Evolutionary conservation across 2,329 filamentous ascomycete species (phyloP).

Genomic region (Aureobasidium pullulans): DNA sequence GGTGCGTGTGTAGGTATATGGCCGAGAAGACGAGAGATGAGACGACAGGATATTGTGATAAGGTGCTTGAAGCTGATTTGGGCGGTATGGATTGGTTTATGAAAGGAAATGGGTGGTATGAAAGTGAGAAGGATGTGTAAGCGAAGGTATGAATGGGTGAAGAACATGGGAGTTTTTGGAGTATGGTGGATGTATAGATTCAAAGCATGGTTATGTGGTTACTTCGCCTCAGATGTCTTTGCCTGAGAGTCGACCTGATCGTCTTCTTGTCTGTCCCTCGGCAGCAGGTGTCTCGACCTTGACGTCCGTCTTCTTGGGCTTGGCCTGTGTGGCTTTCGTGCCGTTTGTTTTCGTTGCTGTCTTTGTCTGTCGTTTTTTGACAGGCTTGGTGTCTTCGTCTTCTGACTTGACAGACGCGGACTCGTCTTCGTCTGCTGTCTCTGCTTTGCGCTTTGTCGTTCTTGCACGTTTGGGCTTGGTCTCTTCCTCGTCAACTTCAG

Average conservation of each 20-base stretch:
- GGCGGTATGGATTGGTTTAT: too few relatives aligned
- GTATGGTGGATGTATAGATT: too few relatives aligned
- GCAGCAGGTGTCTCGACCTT: slow-evolving; percentile 30
- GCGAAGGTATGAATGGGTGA: too few relatives aligned
- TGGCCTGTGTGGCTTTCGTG: not conserved
- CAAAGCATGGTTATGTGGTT: too few relatives aligned
- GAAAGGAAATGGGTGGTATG: too few relatives aligned
- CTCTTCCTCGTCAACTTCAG: not conserved
- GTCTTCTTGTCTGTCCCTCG: not conserved
- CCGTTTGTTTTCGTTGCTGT: not conserved
- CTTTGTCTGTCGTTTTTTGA: not conserved
- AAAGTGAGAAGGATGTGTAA: too few relatives aligned
- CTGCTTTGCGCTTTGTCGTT: not conserved
- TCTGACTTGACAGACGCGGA: not conserved
- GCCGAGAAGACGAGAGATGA: too few relatives aligned
- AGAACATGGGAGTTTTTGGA: too few relatives aligned
- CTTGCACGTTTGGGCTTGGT: not conserved
- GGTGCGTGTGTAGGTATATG: too few relatives aligned
- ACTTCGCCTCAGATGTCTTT: not conserved
- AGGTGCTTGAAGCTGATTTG: too few relatives aligned
- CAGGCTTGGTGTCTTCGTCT: not conserved
- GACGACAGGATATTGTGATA: too few relatives aligned
- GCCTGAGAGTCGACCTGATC: not conserved
- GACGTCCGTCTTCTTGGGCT: slow-evolving; percentile 36
- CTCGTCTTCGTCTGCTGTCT: not conserved